Evolutionary conservation across 139 green algal species (phyloP).

Genomic region (Edaphochlamys debaryana): DNA sequence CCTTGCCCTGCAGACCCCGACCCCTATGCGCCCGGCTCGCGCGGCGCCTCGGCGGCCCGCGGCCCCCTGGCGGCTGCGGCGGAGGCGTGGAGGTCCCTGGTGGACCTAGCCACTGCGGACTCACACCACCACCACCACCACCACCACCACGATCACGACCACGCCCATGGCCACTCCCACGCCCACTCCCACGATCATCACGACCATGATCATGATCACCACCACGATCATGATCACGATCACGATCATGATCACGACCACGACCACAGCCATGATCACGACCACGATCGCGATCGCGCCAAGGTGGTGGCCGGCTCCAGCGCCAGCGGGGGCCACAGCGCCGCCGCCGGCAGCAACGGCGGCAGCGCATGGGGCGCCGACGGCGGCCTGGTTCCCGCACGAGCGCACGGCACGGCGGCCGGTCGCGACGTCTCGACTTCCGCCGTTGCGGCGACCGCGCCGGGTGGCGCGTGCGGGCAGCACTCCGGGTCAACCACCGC

Average conservation of each 20-base stretch:
- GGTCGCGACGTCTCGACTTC: not conserved
- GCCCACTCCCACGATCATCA: slow-evolving; percentile 5
- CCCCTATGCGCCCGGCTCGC: too few relatives aligned
- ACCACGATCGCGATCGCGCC: not conserved
- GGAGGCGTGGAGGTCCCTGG: not conserved
- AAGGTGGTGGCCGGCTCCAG: not conserved
- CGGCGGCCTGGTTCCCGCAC: too few relatives aligned
- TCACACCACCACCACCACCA: not conserved
- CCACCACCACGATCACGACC: slow-evolving; percentile 3
- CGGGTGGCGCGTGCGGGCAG: not conserved
- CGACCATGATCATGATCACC: not conserved
- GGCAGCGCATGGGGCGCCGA: not conserved
- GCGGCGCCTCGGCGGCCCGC: too few relatives aligned
- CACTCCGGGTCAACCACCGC: not conserved
- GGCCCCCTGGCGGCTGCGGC: not conserved
- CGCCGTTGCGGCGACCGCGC: not conserved
- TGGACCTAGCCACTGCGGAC: not conserved
- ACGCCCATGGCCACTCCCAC: not conserved
- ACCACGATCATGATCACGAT: not conserved
- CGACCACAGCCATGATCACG: slow-evolving; percentile 8
- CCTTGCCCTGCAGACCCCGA: too few relatives aligned
- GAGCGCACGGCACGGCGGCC: not conserved
- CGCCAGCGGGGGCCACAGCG: not conserved
- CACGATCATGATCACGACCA: not conserved
- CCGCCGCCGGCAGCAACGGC: not conserved